Evolutionary conservation across 2,329 filamentous ascomycete genomes (phyloP), one percentile per base, ranked within the genome.

Genomic region (Fusarium verrucosum): DNA sequence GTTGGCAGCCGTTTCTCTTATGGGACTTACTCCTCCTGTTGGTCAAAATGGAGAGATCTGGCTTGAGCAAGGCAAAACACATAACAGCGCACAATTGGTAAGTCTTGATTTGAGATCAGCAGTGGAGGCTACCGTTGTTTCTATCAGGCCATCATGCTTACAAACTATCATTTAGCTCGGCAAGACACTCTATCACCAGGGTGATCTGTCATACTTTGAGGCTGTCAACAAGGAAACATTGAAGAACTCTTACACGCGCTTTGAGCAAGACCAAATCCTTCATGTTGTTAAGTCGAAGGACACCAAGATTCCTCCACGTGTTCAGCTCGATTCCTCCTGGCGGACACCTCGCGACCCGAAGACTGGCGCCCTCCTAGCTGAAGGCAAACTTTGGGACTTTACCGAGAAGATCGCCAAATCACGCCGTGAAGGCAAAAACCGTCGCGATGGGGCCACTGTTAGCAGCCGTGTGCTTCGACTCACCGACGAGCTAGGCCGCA

Each of bases 221-320:
- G 94, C 95, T 4, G 94, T 99, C 65, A 99, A 99, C 82, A 97
- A 97, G 72, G 94, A 99, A 77, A 96, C 94, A 0, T 85, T 99
- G 54, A 96, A 95, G 74, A 99, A 99, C 76, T 90, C 94, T 0
- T 97, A 94, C 77, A 84, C 87, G 33, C 87, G 92, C 16, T 96
- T 96, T 72, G 89, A 94, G 69, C 92, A 97, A 72, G 94, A 98
- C 71, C 92, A 93, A 10, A 96, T 98, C 64, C 83, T 98, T 54
- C 80, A 91, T 40, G 85, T 94, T 1, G 83, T 90, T 26, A 91
- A 91, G 70, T 83, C 83, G 51, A 89, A 88, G 69, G 89, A 90
- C 61, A 70, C 83, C 28, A 89, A 89, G 65, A 77, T 83, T 2
- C 84, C 84, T 5, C 80, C 87, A 0, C 83, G 85, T 4, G 83